A percentile compares a stretch with the other conserved stretches of the same genome.
Evolutionary conservation across 306 rosid genomes (phyloP).

Genomic region (Cicer chorassanicum): DNA sequence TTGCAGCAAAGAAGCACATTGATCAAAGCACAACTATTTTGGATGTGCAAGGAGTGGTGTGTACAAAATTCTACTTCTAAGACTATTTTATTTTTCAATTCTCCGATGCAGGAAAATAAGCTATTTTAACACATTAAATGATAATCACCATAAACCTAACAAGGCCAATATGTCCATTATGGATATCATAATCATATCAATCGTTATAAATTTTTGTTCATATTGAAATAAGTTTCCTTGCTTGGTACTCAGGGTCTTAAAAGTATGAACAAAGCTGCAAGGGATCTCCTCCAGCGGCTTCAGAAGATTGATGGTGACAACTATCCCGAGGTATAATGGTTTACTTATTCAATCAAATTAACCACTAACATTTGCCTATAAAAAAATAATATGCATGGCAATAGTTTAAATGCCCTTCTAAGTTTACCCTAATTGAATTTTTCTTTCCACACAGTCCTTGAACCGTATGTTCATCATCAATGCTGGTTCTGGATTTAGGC

Average conservation of each 20-base stretch:
- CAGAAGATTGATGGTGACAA: constrained; percentile 97
- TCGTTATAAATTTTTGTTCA: neutral
- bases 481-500: constrained; percentile 98
- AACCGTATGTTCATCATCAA: constrained; percentile 99
- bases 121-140: neutral
- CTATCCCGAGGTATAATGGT: constrained; percentile 81
- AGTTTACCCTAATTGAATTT: constrained; percentile 32
- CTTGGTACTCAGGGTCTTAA: constrained; percentile 71
- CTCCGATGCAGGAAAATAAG: neutral
- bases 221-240: constrained; percentile 24
- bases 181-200: constrained; percentile 14
- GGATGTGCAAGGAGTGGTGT: constrained; percentile 99
- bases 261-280: constrained; percentile 82
- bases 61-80: constrained; percentile 24
- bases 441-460: constrained; percentile 56
- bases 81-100: neutral
- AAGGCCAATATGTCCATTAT: neutral
- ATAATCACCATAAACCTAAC: neutral
- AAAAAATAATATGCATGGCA: neutral
- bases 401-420: constrained; percentile 25
- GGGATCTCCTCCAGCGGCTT: constrained; percentile 83
- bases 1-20: constrained; percentile 86
- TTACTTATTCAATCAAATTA: neutral
- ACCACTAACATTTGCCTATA: too few relatives aligned
- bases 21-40: constrained; percentile 97